Evolutionary conservation across 495 filamentous ascomycete species (phyloP).

Genomic region (Jackrogersella minutella): DNA sequence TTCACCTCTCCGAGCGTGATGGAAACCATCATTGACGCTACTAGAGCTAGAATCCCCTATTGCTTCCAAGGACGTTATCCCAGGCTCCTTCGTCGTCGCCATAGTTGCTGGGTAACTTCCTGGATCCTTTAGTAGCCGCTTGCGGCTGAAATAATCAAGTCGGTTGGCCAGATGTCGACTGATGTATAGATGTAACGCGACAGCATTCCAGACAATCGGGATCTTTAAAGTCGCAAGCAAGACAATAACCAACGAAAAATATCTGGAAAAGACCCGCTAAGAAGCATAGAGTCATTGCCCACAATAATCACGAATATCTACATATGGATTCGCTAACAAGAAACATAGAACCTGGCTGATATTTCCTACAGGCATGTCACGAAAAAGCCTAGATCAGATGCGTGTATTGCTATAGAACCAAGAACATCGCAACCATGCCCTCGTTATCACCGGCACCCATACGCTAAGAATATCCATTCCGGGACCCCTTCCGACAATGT

Average conservation of each 20-base stretch:
- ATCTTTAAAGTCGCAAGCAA: conserved; percentile 4
- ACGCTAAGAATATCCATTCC: not conserved
- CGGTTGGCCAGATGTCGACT: not conserved
- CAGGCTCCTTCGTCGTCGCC: conserved; percentile 39
- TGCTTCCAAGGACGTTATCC: conserved; percentile 22
- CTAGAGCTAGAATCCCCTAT: conserved; percentile 33
- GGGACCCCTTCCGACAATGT: conserved; percentile 13
- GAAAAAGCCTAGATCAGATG: conserved; percentile 1
- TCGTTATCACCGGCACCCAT: not conserved
- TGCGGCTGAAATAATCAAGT: not conserved
- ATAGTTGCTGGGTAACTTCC: not conserved
- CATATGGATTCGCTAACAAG: conserved; percentile 8
- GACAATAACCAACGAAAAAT: not conserved
- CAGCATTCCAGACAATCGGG: not conserved
- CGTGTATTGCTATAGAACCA: not conserved
- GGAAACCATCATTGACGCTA: conserved; percentile 37
- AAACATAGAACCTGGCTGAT: conserved; percentile 6
- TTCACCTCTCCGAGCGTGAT: conserved; percentile 39
- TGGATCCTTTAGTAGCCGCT: not conserved
- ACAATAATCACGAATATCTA: conserved; percentile 37
- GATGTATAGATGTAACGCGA: not conserved
- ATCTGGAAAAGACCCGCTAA: conserved; percentile 3
- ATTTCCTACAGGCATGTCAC: conserved; percentile 12
- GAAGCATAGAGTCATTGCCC: conserved; percentile 28
- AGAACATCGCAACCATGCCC: not conserved